Evolutionary conservation across 2,329 filamentous ascomycete genomes (phyloP).

Genomic region (Aspergillus piperis): DNA sequence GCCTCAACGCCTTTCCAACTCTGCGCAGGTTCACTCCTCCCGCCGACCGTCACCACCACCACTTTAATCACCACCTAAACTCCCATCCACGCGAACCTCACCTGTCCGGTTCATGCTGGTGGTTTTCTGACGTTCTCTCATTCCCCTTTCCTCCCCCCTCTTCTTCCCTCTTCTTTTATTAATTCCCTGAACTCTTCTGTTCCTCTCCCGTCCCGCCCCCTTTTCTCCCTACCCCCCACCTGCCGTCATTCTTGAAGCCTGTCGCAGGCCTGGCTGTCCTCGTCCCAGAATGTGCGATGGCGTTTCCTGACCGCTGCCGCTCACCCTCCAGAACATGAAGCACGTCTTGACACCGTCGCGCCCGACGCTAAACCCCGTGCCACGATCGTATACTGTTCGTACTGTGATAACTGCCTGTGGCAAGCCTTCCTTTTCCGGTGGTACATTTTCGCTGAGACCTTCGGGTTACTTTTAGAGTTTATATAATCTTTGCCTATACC

Average conservation of each 20-base stretch:
- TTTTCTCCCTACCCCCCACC: background rate
- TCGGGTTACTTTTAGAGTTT: background rate
- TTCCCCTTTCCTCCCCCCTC: background rate
- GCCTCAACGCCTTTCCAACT: conserved; percentile 21
- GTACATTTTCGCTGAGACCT: background rate
- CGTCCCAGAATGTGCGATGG: conserved; percentile 25
- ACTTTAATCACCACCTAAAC: background rate
- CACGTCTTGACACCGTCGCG: conserved; percentile 21
- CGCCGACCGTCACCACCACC: conserved; percentile 9
- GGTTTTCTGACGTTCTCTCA: background rate
- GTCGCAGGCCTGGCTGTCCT: conserved; percentile 18
- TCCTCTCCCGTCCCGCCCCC: background rate
- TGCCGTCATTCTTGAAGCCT: conserved; percentile 2
- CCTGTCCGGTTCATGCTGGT: background rate
- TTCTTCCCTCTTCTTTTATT: background rate
- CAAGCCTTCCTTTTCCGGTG: background rate
- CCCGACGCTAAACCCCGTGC: conserved; percentile 24
- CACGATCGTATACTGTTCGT: conserved; percentile 7
- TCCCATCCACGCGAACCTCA: background rate
- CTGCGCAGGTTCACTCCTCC: conserved; percentile 16
- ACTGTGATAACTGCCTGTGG: conserved; percentile 9
- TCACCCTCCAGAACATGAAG: conserved; percentile 26
- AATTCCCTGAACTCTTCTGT: background rate
- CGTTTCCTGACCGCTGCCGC: conserved; percentile 24
- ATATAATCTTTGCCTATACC: conserved; percentile 3